Percentiles rank a stretch among this genome's conserved stretches.
These are phyloP conservation scores for Leishmania tarentolae DNA, from an alignment of 208 protist genomes.

Conservation along the genomic window DNA sequence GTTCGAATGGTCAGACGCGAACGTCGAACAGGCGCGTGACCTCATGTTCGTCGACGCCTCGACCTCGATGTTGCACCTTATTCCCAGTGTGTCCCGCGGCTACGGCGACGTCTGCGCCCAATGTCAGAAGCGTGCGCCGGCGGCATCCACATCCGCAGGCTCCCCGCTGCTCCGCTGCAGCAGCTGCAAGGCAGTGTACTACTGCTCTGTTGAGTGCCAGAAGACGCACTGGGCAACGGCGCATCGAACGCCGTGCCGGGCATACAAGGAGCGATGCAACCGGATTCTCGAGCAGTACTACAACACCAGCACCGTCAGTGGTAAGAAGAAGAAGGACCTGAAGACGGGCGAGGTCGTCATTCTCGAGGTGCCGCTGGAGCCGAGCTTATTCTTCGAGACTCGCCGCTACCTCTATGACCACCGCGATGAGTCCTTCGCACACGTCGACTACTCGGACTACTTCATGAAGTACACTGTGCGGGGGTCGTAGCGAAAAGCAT, in stretches of 20 bases:
- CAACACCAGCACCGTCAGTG: slow-evolving; percentile 35
- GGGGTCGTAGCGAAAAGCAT: slow-evolving; percentile 32
- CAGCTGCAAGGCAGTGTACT: slow-evolving; percentile 83
- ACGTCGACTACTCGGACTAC: slow-evolving; percentile 74
- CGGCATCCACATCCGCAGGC: slow-evolving; percentile 1
- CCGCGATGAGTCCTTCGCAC: slow-evolving; percentile 54
- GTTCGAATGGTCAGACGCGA: slow-evolving; percentile 46
- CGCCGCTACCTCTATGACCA: slow-evolving; percentile 79
- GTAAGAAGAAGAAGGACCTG: slow-evolving; percentile 25
- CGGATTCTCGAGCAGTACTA: slow-evolving; percentile 55
- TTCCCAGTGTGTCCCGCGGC: slow-evolving; percentile 64
- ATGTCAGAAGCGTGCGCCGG: slow-evolving; percentile 37
- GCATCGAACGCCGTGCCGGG: slow-evolving; percentile 59
- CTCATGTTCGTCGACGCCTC: slow-evolving; percentile 87
- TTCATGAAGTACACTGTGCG: slow-evolving; percentile 83
- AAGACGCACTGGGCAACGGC: slow-evolving; percentile 59
- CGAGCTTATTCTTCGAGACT: slow-evolving; percentile 70
- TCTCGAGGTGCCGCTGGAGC: slow-evolving; percentile 72
- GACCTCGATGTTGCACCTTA: slow-evolving; percentile 68
- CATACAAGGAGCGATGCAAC: slow-evolving; percentile 57
- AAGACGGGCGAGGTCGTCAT: slow-evolving; percentile 43
- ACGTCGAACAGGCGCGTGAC: slow-evolving; percentile 63
- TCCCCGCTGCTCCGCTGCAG: slow-evolving; percentile 62
- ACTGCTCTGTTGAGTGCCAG: slow-evolving; percentile 77
- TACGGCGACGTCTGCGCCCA: slow-evolving; percentile 53